These are phyloP conservation scores for Mycena kentingensis DNA, from an alignment of 768 basidiomycete genomes.

Conservation along the genomic window DNA sequence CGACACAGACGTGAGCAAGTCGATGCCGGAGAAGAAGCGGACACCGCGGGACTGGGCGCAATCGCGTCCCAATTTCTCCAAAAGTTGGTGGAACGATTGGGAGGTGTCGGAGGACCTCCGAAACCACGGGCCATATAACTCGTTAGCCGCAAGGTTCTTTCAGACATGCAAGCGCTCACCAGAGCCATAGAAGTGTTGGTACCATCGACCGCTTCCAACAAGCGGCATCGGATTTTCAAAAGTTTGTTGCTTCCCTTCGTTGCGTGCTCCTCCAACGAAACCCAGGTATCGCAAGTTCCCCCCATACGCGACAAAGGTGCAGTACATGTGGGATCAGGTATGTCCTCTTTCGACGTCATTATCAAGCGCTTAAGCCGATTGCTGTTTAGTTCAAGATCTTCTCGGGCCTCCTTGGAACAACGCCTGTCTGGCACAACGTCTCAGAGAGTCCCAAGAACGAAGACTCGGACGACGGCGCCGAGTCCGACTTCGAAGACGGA, in stretches of 20 bases:
- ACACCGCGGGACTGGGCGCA: constrained; percentile 30
- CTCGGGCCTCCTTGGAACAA: constrained; percentile 55
- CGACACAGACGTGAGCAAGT: constrained; percentile 55
- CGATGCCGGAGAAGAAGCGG: constrained; percentile 53
- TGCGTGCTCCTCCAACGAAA: constrained; percentile 29
- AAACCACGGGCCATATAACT: constrained; percentile 45
- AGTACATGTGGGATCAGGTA: constrained; percentile 68
- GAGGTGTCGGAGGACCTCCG: constrained; percentile 57
- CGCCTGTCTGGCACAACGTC: constrained; percentile 44
- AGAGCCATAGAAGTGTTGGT: constrained; percentile 37
- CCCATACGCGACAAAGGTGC: constrained; percentile 36
- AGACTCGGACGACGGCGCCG: constrained; percentile 25
- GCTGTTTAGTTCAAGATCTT: constrained; percentile 59
- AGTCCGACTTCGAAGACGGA: constrained; percentile 36
- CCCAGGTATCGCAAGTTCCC: constrained; percentile 38
- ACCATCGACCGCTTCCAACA: constrained; percentile 59
- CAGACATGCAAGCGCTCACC: constrained; percentile 6
- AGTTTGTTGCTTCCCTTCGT: constrained; percentile 1
- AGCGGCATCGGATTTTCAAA: constrained; percentile 59
- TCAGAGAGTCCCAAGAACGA: constrained; percentile 34
- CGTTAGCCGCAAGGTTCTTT: constrained; percentile 27
- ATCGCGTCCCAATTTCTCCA: constrained; percentile 20
- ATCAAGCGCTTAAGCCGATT: constrained; percentile 1
- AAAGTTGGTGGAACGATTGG: constrained; percentile 76
- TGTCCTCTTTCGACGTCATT: constrained; percentile 7